Evolutionary conservation across 2,329 filamentous ascomycete species (phyloP), one percentile per base, ranked within the genome.

Genomic region (Alternaria postmessia): DNA sequence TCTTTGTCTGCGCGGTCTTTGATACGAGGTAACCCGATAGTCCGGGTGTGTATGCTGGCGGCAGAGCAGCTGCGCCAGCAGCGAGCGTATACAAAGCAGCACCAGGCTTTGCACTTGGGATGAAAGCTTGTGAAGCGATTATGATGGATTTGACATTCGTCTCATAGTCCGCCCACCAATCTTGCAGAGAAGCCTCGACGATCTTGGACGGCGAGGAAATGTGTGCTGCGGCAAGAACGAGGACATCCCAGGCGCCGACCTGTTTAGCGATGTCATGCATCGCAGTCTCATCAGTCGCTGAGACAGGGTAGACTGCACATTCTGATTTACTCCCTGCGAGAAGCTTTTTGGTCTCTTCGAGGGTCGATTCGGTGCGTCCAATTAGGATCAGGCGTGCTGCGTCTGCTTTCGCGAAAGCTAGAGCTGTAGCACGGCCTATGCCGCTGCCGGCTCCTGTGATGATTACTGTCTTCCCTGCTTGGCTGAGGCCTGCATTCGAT

Each of bases 371-470:
- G 16, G 62, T 71, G 20, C 83, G 80, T 20, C 82, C 82, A 1
- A 83, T 66, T 11, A 86, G 73, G 7, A 75, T 77, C 51, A 85
- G 80, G 0, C 72, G 71, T 43, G 76, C 70, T 1, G 82, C 81
- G 6, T 81, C 80, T 56, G 83, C 81, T 63, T 71, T 48, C 7
- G 82, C 82, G 54, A 84, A 85, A 60, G 66, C 70, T 16, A 51
- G 69, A 8, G 81, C 81, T 5, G 78, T 83, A 39, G 75, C 78
- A 41, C 74, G 74, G 28, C 82, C 82, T 28, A 84, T 84, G 7
- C 83, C 83, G 4, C 68, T 79, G 5, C 81, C 81, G 3, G 65
- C 68, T 34, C 64, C 66, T 11, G 64, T 67, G 30, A 67, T 64
- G 41, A 69, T 46, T 14, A 69, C 51, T 2, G 59, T 69, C 36